Percentiles rank a stretch among this genome's conserved stretches.
phyloP scores from a whole-genome alignment of 202 grass and related monocot genomes.

The Panicum hallii region DNA sequence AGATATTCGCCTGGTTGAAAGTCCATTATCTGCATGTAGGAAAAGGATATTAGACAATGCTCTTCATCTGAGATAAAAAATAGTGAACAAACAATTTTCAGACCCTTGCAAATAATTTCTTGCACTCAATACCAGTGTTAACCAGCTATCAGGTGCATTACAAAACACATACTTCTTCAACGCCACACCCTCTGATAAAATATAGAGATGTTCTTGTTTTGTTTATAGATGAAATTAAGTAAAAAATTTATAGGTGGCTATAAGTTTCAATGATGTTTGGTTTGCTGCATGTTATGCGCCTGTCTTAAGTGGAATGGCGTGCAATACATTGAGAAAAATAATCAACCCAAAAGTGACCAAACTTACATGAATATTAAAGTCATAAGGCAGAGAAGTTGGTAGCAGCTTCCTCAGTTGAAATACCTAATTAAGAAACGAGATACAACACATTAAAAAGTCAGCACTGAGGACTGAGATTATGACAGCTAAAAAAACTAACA shows the following conservation, averaged over 20 bases:
- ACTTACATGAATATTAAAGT: conserved; percentile 99
- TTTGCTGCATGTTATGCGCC: conserved; percentile 3
- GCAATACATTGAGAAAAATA: conserved; percentile 23
- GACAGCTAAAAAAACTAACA: conserved; percentile 8
- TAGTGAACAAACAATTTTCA: background rate
- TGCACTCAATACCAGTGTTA: conserved; percentile 14
- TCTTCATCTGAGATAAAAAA: conserved; percentile 27
- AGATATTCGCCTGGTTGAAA: conserved; percentile 99
- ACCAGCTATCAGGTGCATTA: conserved; percentile 12
- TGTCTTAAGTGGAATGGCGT: background rate
- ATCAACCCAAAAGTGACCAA: conserved; percentile 37
- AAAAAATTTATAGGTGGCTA: background rate
- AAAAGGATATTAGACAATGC: conserved; percentile 35
- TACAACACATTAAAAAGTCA: conserved; percentile 34
- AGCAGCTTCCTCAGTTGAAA: conserved; percentile 96
- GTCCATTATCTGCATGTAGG: conserved; percentile 86
- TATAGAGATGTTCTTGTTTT: conserved; percentile 5
- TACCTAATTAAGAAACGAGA: conserved; percentile 65
- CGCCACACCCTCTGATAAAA: background rate
- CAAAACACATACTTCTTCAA: conserved; percentile 25
- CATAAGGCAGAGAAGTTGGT: conserved; percentile 84
- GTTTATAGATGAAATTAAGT: background rate
- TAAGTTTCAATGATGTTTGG: background rate
- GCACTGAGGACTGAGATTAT: conserved; percentile 1
- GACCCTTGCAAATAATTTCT: conserved; percentile 1